These are phyloP conservation scores for Amanita subjunquillea DNA, from an alignment of 768 basidiomycete species.

Conservation along the genomic window DNA sequence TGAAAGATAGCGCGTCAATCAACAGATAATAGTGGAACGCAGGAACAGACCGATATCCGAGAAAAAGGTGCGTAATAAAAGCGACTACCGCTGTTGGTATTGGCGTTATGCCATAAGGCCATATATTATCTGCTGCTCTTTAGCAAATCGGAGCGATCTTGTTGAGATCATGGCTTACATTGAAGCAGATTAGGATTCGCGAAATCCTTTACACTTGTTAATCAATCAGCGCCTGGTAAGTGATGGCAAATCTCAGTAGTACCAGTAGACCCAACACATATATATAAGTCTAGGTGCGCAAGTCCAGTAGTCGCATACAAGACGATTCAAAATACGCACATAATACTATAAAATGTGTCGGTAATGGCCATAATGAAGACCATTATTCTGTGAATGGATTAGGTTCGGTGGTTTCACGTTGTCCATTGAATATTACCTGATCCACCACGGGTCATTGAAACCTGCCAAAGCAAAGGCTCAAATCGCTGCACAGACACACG, in stretches of 20 bases:
- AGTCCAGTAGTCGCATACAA: neutral
- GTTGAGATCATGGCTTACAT: neutral
- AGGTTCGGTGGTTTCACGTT: neutral
- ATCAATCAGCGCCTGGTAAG: neutral
- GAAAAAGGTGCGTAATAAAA: constrained; percentile 4
- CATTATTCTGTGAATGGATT: constrained; percentile 1
- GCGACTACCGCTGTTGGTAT: constrained; percentile 9
- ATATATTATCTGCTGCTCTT: constrained; percentile 1
- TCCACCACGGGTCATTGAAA: constrained; percentile 12
- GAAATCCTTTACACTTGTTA: constrained; percentile 9
- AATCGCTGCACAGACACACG: neutral
- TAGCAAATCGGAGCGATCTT: neutral
- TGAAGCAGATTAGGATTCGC: constrained; percentile 5
- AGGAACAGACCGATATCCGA: constrained; percentile 1
- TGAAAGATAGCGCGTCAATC: neutral
- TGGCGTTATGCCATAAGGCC: constrained; percentile 6
- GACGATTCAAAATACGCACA: constrained; percentile 6
- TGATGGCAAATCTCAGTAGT: neutral
- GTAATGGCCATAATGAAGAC: constrained; percentile 8
- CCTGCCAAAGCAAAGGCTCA: constrained; percentile 1
- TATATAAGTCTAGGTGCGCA: constrained; percentile 7
- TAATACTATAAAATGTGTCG: constrained; percentile 9
- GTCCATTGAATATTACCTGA: constrained; percentile 7
- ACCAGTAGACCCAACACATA: constrained; percentile 4
- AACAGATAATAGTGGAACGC: neutral